Percentiles rank a stretch among this genome's conserved stretches.
Evolutionary conservation across 2,329 filamentous ascomycete genomes (phyloP).

Genomic region (Mycosphaerella arachidis): DNA sequence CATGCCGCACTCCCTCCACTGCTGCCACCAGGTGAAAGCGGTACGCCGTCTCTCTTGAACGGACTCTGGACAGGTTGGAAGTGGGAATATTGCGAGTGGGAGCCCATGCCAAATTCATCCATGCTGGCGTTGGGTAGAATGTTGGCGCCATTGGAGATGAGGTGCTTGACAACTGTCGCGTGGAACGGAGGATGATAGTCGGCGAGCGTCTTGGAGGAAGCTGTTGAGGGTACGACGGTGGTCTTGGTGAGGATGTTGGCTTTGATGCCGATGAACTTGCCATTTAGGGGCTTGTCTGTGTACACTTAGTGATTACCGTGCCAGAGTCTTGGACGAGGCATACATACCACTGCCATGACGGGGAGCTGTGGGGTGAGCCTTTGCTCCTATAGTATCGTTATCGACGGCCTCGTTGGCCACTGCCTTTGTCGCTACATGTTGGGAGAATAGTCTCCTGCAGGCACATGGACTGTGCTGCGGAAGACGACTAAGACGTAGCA

Average conservation of each 20-base stretch:
- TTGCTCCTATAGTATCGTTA: background rate
- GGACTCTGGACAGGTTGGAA: conserved; percentile 61
- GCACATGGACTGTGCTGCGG: conserved; percentile 12
- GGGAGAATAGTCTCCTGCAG: conserved; percentile 7
- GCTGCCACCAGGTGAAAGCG: conserved; percentile 74
- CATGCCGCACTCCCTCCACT: conserved; percentile 91
- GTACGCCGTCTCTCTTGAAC: conserved; percentile 30
- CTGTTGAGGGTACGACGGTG: conserved; percentile 54
- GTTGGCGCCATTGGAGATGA: conserved; percentile 59
- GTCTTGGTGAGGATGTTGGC: conserved; percentile 48
- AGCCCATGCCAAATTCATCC: conserved; percentile 96
- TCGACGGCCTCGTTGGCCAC: background rate
- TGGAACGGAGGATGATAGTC: conserved; percentile 71
- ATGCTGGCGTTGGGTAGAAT: conserved; percentile 74
- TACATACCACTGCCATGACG: conserved; percentile 27
- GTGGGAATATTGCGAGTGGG: conserved; percentile 66
- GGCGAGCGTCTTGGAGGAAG: conserved; percentile 68
- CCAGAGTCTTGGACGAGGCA: no score
- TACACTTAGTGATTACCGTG: no score
- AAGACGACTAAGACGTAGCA: conserved; percentile 18
- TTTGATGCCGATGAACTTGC: conserved; percentile 44
- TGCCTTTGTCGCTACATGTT: conserved; percentile 1
- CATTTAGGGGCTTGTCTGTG: conserved; percentile 16
- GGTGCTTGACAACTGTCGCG: conserved; percentile 70
- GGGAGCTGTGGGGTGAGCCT: background rate